A percentile compares a stretch with the other conserved stretches of the same genome.
These are phyloP conservation scores for Magnusiomyces clavatus DNA, from an alignment of 1,139 yeast genomes.

Conservation along the genomic window DNA sequence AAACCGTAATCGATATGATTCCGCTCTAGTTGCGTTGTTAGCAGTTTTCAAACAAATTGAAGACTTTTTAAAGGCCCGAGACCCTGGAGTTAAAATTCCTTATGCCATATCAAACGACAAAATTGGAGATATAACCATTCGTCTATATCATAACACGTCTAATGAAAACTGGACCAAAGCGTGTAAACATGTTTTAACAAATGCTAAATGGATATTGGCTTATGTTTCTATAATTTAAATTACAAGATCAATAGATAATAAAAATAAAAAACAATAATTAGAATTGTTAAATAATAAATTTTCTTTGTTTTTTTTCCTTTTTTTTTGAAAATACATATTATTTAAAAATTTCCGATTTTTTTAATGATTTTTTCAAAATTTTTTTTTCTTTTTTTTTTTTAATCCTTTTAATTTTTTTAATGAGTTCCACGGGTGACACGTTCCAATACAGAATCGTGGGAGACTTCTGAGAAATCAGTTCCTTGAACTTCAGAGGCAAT, in stretches of 20 bases:
- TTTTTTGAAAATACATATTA: background rate
- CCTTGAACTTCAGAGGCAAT: constrained; percentile 93
- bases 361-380: background rate
- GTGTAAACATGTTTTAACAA: constrained; percentile 71
- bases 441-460: constrained; percentile 86
- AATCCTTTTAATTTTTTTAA: constrained; percentile 25
- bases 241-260: background rate
- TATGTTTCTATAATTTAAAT: background rate
- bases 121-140: constrained; percentile 72
- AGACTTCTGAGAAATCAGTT: constrained; percentile 94
- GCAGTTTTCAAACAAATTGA: constrained; percentile 57
- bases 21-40: constrained; percentile 68
- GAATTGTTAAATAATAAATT: background rate
- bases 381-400: background rate
- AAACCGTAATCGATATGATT: constrained; percentile 62
- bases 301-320: background rate
- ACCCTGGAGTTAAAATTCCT: constrained; percentile 61
- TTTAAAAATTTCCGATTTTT: too few species aligned
- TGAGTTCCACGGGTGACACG: constrained; percentile 68
- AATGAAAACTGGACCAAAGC: constrained; percentile 88
- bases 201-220: constrained; percentile 23
- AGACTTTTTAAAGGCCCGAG: constrained; percentile 39
- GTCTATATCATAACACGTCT: constrained; percentile 53
- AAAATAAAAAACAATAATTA: background rate
- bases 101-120: constrained; percentile 55